A percentile compares a stretch with the other conserved stretches of the same genome.
Conservation (phyloP, 2,329 filamentous ascomycete species). For the Curvularia hawaiiensis region DNA sequence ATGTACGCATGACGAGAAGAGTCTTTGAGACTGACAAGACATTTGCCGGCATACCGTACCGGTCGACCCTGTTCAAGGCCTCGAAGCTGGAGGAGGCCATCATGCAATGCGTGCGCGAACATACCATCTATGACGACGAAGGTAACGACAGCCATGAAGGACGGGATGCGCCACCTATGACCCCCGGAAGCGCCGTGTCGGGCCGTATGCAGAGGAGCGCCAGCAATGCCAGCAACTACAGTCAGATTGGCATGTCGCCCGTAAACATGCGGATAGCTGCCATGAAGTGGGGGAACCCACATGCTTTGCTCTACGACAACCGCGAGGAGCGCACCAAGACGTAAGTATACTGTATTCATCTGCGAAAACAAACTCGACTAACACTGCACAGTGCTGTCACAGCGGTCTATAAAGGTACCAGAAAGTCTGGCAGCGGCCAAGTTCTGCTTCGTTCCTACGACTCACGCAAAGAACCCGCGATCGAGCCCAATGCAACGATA, state of each 20-base stretch:
- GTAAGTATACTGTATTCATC: slow-evolving; percentile 59
- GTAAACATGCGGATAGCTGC: slow-evolving; percentile 53
- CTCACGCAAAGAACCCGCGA: slow-evolving; percentile 85
- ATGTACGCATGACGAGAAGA: slow-evolving; percentile 89
- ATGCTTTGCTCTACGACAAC: slow-evolving; percentile 86
- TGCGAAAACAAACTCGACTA: slow-evolving; percentile 12
- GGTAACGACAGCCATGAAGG: slow-evolving; percentile 71
- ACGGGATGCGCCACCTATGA: slow-evolving; percentile 49
- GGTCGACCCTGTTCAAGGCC: slow-evolving; percentile 94
- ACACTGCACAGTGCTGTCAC: slow-evolving; percentile 73
- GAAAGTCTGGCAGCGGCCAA: slow-evolving; percentile 65
- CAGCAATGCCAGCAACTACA: slow-evolving; percentile 83
- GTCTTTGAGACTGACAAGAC: slow-evolving; percentile 99
- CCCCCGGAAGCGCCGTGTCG: slow-evolving; percentile 39
- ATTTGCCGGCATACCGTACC: slow-evolving; percentile 91
- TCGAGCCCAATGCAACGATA: slow-evolving; percentile 92
- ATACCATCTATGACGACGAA: slow-evolving; percentile 77
- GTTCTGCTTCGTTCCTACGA: slow-evolving; percentile 91
- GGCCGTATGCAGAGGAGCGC: slow-evolving; percentile 61
- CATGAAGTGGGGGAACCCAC: slow-evolving; percentile 75
- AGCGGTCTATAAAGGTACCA: slow-evolving; percentile 85
- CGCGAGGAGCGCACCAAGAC: slow-evolving; percentile 88
- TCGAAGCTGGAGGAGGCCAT: slow-evolving; percentile 95
- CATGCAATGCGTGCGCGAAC: slow-evolving; percentile 80
- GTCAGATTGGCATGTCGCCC: slow-evolving; percentile 74